Evolutionary conservation across 2,329 filamentous ascomycete species (phyloP).

Genomic region (Tolypocladium tropicale): DNA sequence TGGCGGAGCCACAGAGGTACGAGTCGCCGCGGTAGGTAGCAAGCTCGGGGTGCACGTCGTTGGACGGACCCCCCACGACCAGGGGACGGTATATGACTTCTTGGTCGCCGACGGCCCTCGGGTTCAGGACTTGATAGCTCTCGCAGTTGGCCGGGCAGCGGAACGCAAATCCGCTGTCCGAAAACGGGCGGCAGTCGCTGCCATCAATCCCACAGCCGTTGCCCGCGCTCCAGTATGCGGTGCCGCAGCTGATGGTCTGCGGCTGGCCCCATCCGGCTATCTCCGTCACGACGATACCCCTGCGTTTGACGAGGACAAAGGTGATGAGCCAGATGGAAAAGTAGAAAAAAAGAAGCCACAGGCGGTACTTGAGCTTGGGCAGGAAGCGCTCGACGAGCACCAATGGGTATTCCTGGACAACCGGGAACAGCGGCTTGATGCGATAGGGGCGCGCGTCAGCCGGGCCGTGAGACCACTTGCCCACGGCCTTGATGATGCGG

Average conservation of each 20-base stretch:
- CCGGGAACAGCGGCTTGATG: slow-evolving; percentile 53
- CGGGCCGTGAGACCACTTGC: slow-evolving; percentile 46
- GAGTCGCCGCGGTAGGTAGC: slow-evolving; percentile 80
- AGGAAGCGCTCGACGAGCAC: slow-evolving; percentile 51
- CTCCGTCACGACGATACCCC: slow-evolving; percentile 47
- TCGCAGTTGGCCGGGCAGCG: slow-evolving; percentile 65
- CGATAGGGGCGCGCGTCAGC: slow-evolving; percentile 33
- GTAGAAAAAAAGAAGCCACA: slow-evolving; percentile 48
- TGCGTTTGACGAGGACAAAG: slow-evolving; percentile 59
- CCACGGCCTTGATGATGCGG: slow-evolving; percentile 29
- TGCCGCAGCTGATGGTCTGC: slow-evolving; percentile 53
- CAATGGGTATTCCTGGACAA: slow-evolving; percentile 57
- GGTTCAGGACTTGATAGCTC: slow-evolving; percentile 55
- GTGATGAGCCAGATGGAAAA: slow-evolving; percentile 58
- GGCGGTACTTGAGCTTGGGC: slow-evolving; percentile 47
- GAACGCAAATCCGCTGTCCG: slow-evolving; percentile 59
- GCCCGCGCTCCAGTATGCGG: slow-evolving; percentile 59
- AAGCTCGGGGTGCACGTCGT: slow-evolving; percentile 24
- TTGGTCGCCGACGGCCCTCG: slow-evolving; percentile 63
- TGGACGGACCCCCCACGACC: slow-evolving; percentile 56
- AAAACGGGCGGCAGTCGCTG: slow-evolving; percentile 64
- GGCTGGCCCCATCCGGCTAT: slow-evolving; percentile 60
- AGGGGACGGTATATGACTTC: slow-evolving; percentile 53
- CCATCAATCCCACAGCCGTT: slow-evolving; percentile 69
- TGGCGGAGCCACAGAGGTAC: slow-evolving; percentile 75